A percentile compares a stretch with the other conserved stretches of the same genome.
Conservation (phyloP, 495 filamentous ascomycete species). For the Trichoderma parareesei region DNA sequence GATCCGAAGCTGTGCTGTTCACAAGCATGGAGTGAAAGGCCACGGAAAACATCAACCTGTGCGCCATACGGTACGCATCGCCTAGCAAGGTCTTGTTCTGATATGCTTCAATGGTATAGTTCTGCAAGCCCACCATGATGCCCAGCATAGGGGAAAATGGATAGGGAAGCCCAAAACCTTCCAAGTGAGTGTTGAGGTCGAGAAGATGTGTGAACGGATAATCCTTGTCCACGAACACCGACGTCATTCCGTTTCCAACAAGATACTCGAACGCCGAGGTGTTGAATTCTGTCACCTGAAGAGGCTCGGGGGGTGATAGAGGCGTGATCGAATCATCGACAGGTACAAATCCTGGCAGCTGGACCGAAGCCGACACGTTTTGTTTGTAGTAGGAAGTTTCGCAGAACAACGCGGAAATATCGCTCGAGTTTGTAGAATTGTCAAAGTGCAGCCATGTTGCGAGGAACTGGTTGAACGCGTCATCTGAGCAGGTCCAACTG, state of each 20-base stretch:
- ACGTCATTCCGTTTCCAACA: constrained; percentile 16
- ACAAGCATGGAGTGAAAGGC: constrained; percentile 22
- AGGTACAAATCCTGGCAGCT: constrained; percentile 9
- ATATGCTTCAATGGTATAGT: no score
- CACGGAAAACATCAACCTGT: constrained; percentile 31
- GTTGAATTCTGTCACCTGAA: constrained; percentile 29
- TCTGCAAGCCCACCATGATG: no score
- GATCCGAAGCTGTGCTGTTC: no score
- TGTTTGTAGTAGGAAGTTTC: constrained; percentile 29
- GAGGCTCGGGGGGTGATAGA: constrained; percentile 14
- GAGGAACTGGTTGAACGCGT: neutral
- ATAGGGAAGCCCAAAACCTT: neutral
- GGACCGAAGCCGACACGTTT: constrained; percentile 24
- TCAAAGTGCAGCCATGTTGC: constrained; percentile 14
- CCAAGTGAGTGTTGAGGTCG: constrained; percentile 10
- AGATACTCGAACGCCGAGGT: constrained; percentile 26
- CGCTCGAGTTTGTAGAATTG: no score
- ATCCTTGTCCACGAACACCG: neutral
- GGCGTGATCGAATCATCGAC: neutral
- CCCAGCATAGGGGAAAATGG: constrained; percentile 23
- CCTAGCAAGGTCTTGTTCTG: no score
- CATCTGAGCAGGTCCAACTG: no score
- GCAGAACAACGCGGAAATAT: no score
- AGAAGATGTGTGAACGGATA: constrained; percentile 11
- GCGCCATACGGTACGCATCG: constrained; percentile 23